Conservation (phyloP, 345 rosid genomes). For the Heritiera fomes region DNA sequence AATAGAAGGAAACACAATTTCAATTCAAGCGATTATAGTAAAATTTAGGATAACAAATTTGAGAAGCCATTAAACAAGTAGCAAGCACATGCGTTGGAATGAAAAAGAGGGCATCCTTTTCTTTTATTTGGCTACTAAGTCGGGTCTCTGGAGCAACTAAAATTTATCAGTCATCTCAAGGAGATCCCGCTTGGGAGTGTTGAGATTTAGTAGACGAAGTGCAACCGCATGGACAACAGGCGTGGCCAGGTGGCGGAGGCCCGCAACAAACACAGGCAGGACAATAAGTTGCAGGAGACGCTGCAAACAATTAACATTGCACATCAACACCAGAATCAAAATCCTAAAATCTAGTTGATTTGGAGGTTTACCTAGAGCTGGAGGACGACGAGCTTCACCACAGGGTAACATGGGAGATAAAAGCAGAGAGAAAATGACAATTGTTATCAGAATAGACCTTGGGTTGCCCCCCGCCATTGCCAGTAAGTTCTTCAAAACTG, state of each 20-base stretch:
- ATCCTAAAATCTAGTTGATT: too few relatives aligned
- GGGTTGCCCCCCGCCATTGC: constrained; percentile 12
- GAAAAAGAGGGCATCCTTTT: not conserved
- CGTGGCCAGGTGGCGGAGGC: constrained; percentile 28
- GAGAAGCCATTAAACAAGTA: not conserved
- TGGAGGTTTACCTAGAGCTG: not conserved
- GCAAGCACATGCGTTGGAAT: not conserved
- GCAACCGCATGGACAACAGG: constrained; percentile 32
- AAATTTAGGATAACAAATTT: too few relatives aligned
- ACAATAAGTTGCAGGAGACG: too few relatives aligned
- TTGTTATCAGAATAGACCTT: constrained; percentile 17
- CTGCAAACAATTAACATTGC: too few relatives aligned
- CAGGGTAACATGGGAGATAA: constrained; percentile 21
- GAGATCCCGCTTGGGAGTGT: not conserved
- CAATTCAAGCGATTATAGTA: too few relatives aligned
- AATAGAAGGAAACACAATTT: too few relatives aligned
- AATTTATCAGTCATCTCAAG: not conserved
- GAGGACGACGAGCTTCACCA: constrained; percentile 19
- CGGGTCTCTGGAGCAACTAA: not conserved
- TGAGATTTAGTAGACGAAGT: not conserved
- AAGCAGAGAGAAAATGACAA: constrained; percentile 29
- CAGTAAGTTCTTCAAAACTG: not conserved
- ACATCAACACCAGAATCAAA: too few relatives aligned
- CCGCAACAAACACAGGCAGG: constrained; percentile 32
- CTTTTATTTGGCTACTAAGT: not conserved